Conservation (phyloP, 1,284 basidiomycete genomes). For the Cutaneotrichosporon sp. region DNA sequence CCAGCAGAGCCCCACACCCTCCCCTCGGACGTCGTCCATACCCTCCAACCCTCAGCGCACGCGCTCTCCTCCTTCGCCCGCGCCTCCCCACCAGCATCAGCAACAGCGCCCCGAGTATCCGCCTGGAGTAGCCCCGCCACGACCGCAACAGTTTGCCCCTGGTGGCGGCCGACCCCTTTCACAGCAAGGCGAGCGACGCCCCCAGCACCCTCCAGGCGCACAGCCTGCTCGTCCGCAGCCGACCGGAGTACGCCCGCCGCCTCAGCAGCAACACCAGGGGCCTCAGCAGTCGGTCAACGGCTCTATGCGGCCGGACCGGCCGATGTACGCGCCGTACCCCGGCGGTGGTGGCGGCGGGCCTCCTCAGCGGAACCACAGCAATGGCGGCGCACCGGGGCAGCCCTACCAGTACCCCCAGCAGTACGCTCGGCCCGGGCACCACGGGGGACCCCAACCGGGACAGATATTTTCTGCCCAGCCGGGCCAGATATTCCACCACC, state of each 20-base stretch:
- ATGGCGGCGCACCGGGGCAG: constrained; percentile 39
- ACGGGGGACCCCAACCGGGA: constrained; percentile 35
- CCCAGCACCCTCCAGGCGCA: not conserved
- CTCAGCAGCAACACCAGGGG: constrained; percentile 13
- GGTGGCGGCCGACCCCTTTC: not conserved
- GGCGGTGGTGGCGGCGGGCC: constrained; percentile 14
- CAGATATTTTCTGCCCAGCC: constrained; percentile 38
- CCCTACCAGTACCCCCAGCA: constrained; percentile 47
- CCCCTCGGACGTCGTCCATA: constrained; percentile 19
- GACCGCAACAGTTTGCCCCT: constrained; percentile 10
- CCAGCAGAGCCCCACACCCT: constrained; percentile 13
- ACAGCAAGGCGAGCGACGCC: not conserved
- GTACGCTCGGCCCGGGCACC: constrained; percentile 2
- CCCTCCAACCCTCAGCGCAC: constrained; percentile 9
- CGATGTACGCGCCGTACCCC: constrained; percentile 20
- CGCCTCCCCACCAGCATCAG: constrained; percentile 9
- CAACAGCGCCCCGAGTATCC: constrained; percentile 22
- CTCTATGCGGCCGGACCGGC: constrained; percentile 12
- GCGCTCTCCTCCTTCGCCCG: constrained; percentile 19
- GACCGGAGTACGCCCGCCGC: constrained; percentile 16
- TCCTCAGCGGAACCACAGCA: constrained; percentile 39
- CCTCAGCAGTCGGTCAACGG: constrained; percentile 3
- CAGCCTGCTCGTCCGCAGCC: constrained; percentile 9
- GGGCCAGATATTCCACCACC: constrained; percentile 45
- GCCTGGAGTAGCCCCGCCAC: constrained; percentile 22